Evolutionary conservation across 2,329 filamentous ascomycete genomes (phyloP).

Genomic region (Ophiostoma sp.): DNA sequence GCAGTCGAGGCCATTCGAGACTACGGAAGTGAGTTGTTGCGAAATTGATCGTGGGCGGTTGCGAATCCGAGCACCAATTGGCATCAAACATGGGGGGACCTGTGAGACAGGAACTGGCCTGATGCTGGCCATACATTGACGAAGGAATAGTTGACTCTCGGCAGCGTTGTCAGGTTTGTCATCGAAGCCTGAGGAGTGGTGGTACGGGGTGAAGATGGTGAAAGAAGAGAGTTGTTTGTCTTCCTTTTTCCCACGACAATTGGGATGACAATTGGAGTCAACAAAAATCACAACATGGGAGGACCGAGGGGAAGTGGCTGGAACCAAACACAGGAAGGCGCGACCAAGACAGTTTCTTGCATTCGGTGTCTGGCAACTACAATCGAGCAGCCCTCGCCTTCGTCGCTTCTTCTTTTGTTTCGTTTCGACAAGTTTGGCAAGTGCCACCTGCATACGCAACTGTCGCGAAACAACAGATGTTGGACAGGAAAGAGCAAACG

Average conservation of each 20-base stretch:
- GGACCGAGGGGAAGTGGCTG: not conserved
- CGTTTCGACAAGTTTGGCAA: not conserved
- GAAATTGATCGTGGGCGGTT: not conserved
- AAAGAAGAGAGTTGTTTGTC: not conserved
- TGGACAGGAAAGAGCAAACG: conserved; percentile 12
- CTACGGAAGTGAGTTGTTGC: not conserved
- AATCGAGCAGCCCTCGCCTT: not conserved
- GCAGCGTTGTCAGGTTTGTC: no score
- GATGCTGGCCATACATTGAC: no score
- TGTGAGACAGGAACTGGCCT: not conserved
- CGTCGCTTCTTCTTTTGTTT: not conserved
- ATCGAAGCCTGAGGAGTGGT: not conserved
- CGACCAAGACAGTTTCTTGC: not conserved
- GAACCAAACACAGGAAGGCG: not conserved
- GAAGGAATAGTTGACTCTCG: no score
- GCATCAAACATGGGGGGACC: not conserved
- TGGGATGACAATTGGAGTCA: not conserved
- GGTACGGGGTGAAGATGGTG: not conserved
- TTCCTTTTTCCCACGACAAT: not conserved
- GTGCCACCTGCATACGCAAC: not conserved
- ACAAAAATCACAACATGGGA: not conserved
- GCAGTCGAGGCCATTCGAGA: not conserved
- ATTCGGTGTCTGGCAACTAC: not conserved
- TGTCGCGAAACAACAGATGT: not conserved
- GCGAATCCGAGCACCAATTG: not conserved